These are phyloP conservation scores for Russula vinacea DNA, from an alignment of 768 basidiomycete genomes.

Conservation along the genomic window DNA sequence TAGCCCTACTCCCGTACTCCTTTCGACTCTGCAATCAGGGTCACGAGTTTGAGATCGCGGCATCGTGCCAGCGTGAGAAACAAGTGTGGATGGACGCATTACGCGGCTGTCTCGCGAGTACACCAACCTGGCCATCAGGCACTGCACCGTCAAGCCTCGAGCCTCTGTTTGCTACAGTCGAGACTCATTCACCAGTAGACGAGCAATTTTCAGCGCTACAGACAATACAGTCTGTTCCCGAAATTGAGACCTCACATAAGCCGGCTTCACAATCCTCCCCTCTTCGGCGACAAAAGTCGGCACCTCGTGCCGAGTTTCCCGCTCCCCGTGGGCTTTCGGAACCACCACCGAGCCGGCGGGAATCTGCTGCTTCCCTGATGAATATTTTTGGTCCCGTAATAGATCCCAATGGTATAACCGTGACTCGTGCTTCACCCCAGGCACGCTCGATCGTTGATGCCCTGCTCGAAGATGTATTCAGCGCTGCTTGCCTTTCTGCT, in stretches of 20 bases:
- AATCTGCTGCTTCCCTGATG: conserved; percentile 62
- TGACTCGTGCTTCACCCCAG: conserved; percentile 63
- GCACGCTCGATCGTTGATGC: conserved; percentile 73
- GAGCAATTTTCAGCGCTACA: conserved; percentile 30
- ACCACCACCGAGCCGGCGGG: conserved; percentile 42
- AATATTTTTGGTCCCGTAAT: conserved; percentile 52
- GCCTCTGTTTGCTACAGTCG: conserved; percentile 30
- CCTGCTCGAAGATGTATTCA: conserved; percentile 76
- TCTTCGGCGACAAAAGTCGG: conserved; percentile 11
- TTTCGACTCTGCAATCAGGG: conserved; percentile 24
- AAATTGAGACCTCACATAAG: conserved; percentile 31
- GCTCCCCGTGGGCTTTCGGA: conserved; percentile 16
- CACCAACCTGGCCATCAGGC: conserved; percentile 46
- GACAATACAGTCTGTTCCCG: conserved; percentile 37
- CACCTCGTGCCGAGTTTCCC: conserved; percentile 14
- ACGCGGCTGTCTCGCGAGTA: conserved; percentile 46
- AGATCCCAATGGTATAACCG: conserved; percentile 55
- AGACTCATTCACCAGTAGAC: conserved; percentile 19
- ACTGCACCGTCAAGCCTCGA: conserved; percentile 66
- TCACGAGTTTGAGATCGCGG: conserved; percentile 70
- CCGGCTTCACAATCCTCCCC: conserved; percentile 12
- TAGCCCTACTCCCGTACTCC: conserved; percentile 71
- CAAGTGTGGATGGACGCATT: conserved; percentile 80
- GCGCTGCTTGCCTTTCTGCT: conserved; percentile 64
- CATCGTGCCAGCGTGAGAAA: conserved; percentile 81